Percentiles rank a stretch among this genome's conserved stretches.
phyloP scores from a whole-genome alignment of 2,329 filamentous ascomycete genomes.

The Hymenoscyphus scutula region DNA sequence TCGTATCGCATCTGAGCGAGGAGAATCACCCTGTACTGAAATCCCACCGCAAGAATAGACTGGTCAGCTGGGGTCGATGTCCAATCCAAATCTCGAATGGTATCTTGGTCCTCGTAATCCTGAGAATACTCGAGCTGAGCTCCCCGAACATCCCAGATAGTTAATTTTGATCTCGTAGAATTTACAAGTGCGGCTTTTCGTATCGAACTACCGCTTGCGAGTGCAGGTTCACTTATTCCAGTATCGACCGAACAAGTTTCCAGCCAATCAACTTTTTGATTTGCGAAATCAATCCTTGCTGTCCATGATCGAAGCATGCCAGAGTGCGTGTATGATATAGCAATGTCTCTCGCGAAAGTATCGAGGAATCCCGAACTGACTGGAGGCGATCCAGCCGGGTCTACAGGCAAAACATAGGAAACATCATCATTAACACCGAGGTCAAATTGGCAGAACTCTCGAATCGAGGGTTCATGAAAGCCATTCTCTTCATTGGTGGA shows the following conservation, averaged over 20 bases:
- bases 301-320: constrained; percentile 84
- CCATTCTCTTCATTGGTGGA: constrained; percentile 37
- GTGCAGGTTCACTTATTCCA: constrained; percentile 65
- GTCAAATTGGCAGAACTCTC: constrained; percentile 69
- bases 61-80: constrained; percentile 87
- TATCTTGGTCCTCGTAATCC: constrained; percentile 68
- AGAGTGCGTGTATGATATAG: constrained; percentile 75
- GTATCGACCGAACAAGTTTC: constrained; percentile 80
- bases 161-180: constrained; percentile 67
- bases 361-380: constrained; percentile 77
- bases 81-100: constrained; percentile 88
- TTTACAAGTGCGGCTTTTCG: constrained; percentile 86
- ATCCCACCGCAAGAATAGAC: constrained; percentile 88
- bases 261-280: constrained; percentile 72
- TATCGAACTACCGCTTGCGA: constrained; percentile 82
- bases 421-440: constrained; percentile 59
- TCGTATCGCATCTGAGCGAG: constrained; percentile 88
- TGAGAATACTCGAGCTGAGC: constrained; percentile 79
- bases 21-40: constrained; percentile 79
- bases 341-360: constrained; percentile 80
- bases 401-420: constrained; percentile 73
- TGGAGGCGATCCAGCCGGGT: constrained; percentile 74
- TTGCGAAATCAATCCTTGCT: constrained; percentile 63
- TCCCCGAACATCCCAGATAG: constrained; percentile 87
- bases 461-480: constrained; percentile 44